These are phyloP conservation scores for Yamadazyma epiphylla DNA, from an alignment of 1,139 yeast species.

Conservation along the genomic window DNA sequence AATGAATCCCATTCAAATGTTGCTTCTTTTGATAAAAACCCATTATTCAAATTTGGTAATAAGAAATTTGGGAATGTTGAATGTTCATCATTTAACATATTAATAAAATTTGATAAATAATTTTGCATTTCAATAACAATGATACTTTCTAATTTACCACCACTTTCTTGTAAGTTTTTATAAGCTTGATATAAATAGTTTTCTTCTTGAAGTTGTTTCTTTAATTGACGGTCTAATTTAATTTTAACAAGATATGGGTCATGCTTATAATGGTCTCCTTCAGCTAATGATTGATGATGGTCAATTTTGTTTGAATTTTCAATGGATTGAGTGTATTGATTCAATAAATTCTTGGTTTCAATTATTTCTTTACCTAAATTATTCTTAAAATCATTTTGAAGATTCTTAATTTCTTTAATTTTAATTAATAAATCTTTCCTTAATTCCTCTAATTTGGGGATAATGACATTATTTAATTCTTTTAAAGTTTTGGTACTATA, in stretches of 20 bases:
- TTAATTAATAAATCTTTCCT: constrained; percentile 78
- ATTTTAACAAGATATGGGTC: constrained; percentile 84
- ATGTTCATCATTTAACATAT: constrained; percentile 63
- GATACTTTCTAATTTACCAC: constrained; percentile 83
- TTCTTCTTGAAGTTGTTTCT: constrained; percentile 76
- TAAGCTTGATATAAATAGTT: constrained; percentile 85
- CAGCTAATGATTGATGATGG: constrained; percentile 11
- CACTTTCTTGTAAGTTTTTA: constrained; percentile 80
- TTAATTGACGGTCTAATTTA: constrained; percentile 70
- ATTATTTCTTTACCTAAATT: constrained; percentile 64
- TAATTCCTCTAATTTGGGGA: constrained; percentile 84
- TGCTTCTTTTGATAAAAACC: constrained; percentile 75
- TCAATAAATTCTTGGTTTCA: constrained; percentile 55
- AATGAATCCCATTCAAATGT: constrained; percentile 88
- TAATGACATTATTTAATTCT: constrained; percentile 63
- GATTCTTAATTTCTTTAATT: constrained; percentile 79
- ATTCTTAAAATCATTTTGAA: constrained; percentile 80
- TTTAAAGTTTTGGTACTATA: constrained; percentile 65
- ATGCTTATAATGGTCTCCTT: constrained; percentile 30
- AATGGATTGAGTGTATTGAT: constrained; percentile 42
- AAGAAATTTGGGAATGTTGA: constrained; percentile 62
- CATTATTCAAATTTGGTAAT: constrained; percentile 64
- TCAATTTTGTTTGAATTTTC: constrained; percentile 36
- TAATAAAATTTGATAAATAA: constrained; percentile 70
- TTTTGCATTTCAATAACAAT: constrained; percentile 84